Base-by-base conservation (phyloP, 192 early-diverging fungal species). In the Coemansia sp. region DNA sequence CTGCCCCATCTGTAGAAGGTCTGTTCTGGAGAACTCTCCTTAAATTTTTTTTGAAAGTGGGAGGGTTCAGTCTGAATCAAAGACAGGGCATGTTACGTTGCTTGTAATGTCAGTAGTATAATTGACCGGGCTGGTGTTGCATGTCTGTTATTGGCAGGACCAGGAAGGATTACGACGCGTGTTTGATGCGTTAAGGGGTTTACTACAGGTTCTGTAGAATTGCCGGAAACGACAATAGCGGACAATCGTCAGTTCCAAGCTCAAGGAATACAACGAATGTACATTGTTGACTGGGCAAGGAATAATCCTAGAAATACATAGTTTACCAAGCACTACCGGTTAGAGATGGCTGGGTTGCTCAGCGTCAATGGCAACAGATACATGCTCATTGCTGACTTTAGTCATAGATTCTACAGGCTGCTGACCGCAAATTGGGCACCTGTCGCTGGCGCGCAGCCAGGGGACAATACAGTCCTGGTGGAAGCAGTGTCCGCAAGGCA, bases 371-470 rank as follows among this genome's bases (percentile, higher is more conserved):
- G 39, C 39, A 21, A 25, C n/a, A n/a, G 21, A 23, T 41, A 23
- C 20, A n/a, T n/a, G n/a, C n/a, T n/a, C 14, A 9, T 23, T 2
- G 21, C 21, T 7, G 20, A 23, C 22, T 25, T 10, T 8, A 13
- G 5, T 3, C n/a, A n/a, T n/a, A n/a, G 23, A 17, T 11, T 47
- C 33, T 13, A 22, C 21, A 23, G 10, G 11, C 22, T 5, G 29
- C 17, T 18, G 32, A 23, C 22, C 60, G 38, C 91, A 91, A 4
- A 88, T 83, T 17, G 91, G 89, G 60, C 91, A 94, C 13, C 86
- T 88, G 16, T 84, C 86, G 38, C 87, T 92, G 29, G 91, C 71
- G 40, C 85, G 81, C 22, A 94, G 67, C 92, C 94, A 97, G 12
- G 77, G 80, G 32, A 83, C 79, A 35, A 92, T 82, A 47, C 94